Base-by-base conservation (phyloP, 164 flowering plant genomes). In the Paratinospora sagittata region DNA sequence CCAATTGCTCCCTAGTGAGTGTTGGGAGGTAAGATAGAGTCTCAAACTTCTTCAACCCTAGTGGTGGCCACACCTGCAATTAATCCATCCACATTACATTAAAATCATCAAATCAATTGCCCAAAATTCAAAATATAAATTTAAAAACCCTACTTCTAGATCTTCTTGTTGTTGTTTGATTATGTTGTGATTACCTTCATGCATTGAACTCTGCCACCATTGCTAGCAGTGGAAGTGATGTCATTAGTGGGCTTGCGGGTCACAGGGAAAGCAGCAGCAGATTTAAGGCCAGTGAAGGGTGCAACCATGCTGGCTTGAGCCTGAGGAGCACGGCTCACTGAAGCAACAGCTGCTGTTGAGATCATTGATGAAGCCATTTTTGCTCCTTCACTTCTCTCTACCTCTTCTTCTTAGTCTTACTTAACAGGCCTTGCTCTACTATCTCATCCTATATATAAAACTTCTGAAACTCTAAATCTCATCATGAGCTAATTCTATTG, bases 11-110 rank as follows among this genome's bases (percentile, higher is more conserved):
- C 0, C 1, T 0, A 8, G 76, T 13, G 13, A 90, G 87, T n/a
- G 81, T 77, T 6, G 95, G 96, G 19, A 92, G 92, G 90, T 90
- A 93, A 0, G 97, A 92, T 9, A 92, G 85, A 11, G 97, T 87
- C 87, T 92, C 97, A 76, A 84, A 92, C 87, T 87, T 87, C 93
- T 81, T 84, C 83, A 21, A 0, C 0, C 85, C 88, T 27, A 55
- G 4, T 72, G 92, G 84, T 1, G 91, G 90, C 93, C 93, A 92
- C 73, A 91, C 93, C 97, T 91, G 69, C 76, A 81, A 52, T 21
- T n/a, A n/a, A 52, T 2, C 58, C 19, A 52, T 7, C 43, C 43
- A 39, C 43, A 39, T 39, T 39, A 39, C 43, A 8, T 7, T 39
- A 7, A 39, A 39, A 11, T 39, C 43, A 39, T 39, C 43, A 43